A percentile compares a stretch with the other conserved stretches of the same genome.
phyloP scores from a whole-genome alignment of 2,329 filamentous ascomycete genomes.

The Aspergillus pseudoviridinutans region DNA sequence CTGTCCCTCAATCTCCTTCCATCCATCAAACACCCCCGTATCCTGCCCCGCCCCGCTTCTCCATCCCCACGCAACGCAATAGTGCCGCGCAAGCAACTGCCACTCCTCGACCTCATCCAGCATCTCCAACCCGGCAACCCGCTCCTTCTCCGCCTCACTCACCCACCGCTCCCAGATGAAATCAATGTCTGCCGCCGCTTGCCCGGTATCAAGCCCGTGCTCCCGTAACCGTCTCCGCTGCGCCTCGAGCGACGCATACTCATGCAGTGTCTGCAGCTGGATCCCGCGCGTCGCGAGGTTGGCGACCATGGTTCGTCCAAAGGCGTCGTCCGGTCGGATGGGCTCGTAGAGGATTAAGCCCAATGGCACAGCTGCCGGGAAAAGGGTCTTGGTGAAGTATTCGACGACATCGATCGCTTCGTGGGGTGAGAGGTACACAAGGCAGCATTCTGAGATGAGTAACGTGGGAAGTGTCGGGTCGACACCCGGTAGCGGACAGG shows the following conservation, averaged over 20 bases:
- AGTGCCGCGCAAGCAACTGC: constrained; percentile 80
- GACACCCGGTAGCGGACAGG: constrained; percentile 43
- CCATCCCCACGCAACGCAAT: constrained; percentile 87
- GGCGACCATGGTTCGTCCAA: constrained; percentile 86
- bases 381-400: constrained; percentile 58
- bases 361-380: constrained; percentile 44
- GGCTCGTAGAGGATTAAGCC: constrained; percentile 83
- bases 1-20: constrained; percentile 33
- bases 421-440: constrained; percentile 74
- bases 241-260: constrained; percentile 63
- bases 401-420: constrained; percentile 62
- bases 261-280: constrained; percentile 73
- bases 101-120: constrained; percentile 96
- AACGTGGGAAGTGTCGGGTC: constrained; percentile 67
- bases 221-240: constrained; percentile 64
- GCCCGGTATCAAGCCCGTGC: constrained; percentile 61
- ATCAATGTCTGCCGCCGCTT: constrained; percentile 57
- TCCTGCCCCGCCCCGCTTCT: constrained; percentile 42
- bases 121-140: constrained; percentile 76
- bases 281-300: constrained; percentile 83
- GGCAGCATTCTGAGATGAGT: constrained; percentile 89
- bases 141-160: constrained; percentile 64
- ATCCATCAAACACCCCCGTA: constrained; percentile 29
- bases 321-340: constrained; percentile 75
- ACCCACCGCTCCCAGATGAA: constrained; percentile 80